Conservation (phyloP, 176 grass and related monocot genomes). For the Oryza longistaminata region DNA sequence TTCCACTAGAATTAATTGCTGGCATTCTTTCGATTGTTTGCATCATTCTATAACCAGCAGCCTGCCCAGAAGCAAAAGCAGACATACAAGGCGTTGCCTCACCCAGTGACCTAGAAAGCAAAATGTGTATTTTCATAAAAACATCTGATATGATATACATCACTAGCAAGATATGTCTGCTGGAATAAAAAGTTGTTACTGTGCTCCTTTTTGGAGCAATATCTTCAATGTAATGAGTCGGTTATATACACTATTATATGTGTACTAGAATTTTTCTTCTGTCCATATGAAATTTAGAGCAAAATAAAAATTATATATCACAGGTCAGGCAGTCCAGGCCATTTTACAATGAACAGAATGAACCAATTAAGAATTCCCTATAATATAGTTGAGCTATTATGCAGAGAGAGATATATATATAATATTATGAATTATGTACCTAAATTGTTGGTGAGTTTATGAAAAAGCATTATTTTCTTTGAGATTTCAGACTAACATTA, state of each 20-base stretch:
- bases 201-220: neutral
- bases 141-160: neutral
- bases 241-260: neutral
- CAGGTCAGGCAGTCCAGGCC: neutral
- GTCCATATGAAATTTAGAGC: neutral
- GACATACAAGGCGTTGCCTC: conserved; percentile 16
- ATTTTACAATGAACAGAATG: neutral
- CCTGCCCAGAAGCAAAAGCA: conserved; percentile 27
- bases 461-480: neutral
- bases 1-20: conserved; percentile 20
- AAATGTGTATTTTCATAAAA: neutral
- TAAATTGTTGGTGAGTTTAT: neutral
- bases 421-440: neutral
- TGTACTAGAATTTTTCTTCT: neutral
- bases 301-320: neutral
- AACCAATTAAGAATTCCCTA: neutral
- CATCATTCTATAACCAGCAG: conserved; percentile 37
- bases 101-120: conserved; percentile 26
- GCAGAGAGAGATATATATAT: neutral
- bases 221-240: neutral
- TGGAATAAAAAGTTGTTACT: neutral
- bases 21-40: conserved; percentile 32
- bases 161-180: neutral
- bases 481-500: neutral
- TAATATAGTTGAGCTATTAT: neutral